Percentiles rank a stretch among this genome's conserved stretches.
These are phyloP conservation scores for Pneumocystis murina DNA, from an alignment of 1,139 yeast genomes.

Conservation along the genomic window DNA sequence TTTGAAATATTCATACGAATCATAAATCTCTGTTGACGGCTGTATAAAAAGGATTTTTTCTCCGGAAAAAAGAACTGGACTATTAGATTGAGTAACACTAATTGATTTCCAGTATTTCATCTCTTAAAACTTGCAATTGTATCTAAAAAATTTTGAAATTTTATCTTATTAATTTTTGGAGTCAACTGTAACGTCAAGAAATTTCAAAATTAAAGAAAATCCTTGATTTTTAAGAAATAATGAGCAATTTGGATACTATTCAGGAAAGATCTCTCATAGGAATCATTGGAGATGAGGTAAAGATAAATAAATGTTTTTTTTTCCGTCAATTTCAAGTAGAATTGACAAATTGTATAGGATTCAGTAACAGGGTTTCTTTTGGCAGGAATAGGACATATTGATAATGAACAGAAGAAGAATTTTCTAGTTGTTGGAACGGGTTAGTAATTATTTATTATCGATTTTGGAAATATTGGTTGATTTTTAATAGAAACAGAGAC, in stretches of 20 bases:
- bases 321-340: background rate
- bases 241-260: background rate
- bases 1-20: constrained; percentile 17
- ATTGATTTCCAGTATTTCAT: constrained; percentile 29
- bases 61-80: constrained; percentile 31
- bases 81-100: constrained; percentile 33
- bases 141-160: background rate
- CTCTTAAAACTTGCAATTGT: background rate
- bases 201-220: background rate
- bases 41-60: constrained; percentile 31
- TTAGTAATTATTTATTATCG: background rate
- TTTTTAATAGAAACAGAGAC: constrained; percentile 37
- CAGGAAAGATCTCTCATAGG: constrained; percentile 51
- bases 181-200: background rate
- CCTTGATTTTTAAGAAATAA: background rate
- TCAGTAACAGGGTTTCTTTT: constrained; percentile 88
- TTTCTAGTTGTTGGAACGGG: constrained; percentile 64
- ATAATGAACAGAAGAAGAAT: constrained; percentile 56
- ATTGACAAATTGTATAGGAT: constrained; percentile 29
- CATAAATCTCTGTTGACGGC: constrained; percentile 24
- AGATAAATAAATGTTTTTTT: background rate
- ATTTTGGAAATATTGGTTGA: background rate
- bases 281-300: constrained; percentile 73
- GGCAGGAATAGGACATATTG: constrained; percentile 90
- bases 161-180: background rate